Evolutionary conservation across 768 basidiomycete genomes (phyloP).

Genomic region (Amanita phalloides): DNA sequence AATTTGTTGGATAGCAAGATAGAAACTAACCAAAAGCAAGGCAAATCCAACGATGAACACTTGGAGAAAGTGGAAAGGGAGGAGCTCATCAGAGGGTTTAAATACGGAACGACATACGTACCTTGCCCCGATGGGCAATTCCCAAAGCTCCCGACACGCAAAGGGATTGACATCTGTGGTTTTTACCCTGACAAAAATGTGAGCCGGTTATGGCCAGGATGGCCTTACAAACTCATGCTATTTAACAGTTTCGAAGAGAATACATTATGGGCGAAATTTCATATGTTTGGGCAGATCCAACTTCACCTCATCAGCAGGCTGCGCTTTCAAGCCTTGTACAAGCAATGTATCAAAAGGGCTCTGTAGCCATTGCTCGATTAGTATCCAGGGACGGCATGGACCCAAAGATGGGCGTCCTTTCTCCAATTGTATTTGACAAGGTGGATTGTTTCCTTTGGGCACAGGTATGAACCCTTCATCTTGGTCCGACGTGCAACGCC

Average conservation of each 20-base stretch:
- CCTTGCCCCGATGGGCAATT: slow-evolving; percentile 85
- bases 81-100: slow-evolving; percentile 71
- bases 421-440: slow-evolving; percentile 49
- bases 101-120: slow-evolving; percentile 83
- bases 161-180: slow-evolving; percentile 81
- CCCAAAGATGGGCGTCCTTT: slow-evolving; percentile 78
- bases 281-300: slow-evolving; percentile 74
- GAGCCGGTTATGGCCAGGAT: slow-evolving; percentile 10
- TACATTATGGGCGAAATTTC: slow-evolving; percentile 75
- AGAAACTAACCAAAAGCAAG: slow-evolving; percentile 16
- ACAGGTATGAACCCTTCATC: slow-evolving; percentile 38
- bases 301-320: slow-evolving; percentile 60
- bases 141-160: slow-evolving; percentile 56
- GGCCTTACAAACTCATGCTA: background rate
- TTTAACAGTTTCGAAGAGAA: slow-evolving; percentile 67
- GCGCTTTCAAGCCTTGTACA: slow-evolving; percentile 81
- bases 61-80: slow-evolving; percentile 63
- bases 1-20: slow-evolving; percentile 15
- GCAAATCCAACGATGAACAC: slow-evolving; percentile 23
- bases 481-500: background rate
- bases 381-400: slow-evolving; percentile 63
- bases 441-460: slow-evolving; percentile 80
- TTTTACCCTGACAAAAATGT: slow-evolving; percentile 71
- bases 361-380: slow-evolving; percentile 77
- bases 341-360: slow-evolving; percentile 60